phyloP scores from a whole-genome alignment of 371 early-diverging fungal genomes.

The Mortierella sp. region DNA sequence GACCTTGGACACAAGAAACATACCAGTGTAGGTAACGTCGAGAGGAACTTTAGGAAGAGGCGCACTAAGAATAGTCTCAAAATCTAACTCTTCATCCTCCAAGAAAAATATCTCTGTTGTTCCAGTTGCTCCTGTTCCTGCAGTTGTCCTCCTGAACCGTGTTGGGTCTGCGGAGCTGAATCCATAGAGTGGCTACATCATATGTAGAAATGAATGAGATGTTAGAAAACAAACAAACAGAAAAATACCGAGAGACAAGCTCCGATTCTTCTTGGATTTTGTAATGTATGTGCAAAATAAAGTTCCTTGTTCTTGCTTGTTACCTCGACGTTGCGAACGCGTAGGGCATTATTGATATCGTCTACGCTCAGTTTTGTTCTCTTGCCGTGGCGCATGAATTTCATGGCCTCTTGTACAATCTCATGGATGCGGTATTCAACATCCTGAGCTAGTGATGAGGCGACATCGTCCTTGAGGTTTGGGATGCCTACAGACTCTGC shows the following conservation, averaged over 20 bases:
- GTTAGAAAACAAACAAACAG: not conserved
- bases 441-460: conserved; percentile 92
- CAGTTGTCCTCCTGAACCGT: conserved; percentile 78
- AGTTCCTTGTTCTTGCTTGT: too few relatives aligned
- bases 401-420: conserved; percentile 96
- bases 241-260: not conserved
- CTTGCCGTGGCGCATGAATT: conserved; percentile 98
- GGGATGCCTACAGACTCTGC: conserved; percentile 94
- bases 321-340: conserved; percentile 96
- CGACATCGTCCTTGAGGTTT: conserved; percentile 93
- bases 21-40: conserved; percentile 86
- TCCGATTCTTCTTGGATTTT: not conserved
- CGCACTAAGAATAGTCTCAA: conserved; percentile 91
- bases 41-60: conserved; percentile 96
- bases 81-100: conserved; percentile 98
- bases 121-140: conserved; percentile 58
- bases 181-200: conserved; percentile 92
- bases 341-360: conserved; percentile 97
- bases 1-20: conserved; percentile 7
- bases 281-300: not conserved
- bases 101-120: conserved; percentile 88
- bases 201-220: not conserved
- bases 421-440: conserved; percentile 98
- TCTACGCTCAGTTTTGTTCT: conserved; percentile 89
- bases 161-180: conserved; percentile 84